Evolutionary conservation across 441 rosid genomes (phyloP).

Genomic region (Viola pubescens): DNA sequence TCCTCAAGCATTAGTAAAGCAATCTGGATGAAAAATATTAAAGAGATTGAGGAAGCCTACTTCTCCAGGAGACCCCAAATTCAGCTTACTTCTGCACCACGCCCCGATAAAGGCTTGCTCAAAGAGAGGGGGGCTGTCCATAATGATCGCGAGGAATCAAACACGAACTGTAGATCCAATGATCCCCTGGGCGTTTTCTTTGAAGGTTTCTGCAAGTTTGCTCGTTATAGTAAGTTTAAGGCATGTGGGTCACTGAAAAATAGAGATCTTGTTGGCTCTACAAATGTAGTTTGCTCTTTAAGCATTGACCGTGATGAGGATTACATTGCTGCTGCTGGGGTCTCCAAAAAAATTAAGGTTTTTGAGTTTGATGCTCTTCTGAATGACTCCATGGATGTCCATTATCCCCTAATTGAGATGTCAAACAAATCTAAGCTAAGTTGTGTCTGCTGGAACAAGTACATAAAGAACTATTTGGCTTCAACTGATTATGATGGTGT

Average conservation of each 20-base stretch:
- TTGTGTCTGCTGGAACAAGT: conserved; percentile 75
- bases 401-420: conserved; percentile 80
- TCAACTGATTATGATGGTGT: conserved; percentile 76
- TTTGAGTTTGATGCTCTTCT: conserved; percentile 59
- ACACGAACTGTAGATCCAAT: conserved; percentile 24
- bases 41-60: conserved; percentile 61
- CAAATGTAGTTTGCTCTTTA: conserved; percentile 69
- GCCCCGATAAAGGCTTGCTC: conserved; percentile 37
- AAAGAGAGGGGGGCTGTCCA: conserved; percentile 28
- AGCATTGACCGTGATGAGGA: conserved; percentile 78
- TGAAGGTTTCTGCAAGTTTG: conserved; percentile 67
- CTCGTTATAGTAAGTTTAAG: conserved; percentile 58
- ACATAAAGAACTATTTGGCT: conserved; percentile 77
- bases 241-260: conserved; percentile 58
- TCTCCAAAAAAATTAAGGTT: conserved; percentile 73
- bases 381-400: conserved; percentile 54
- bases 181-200: conserved; percentile 64
- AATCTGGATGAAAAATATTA: conserved; percentile 46
- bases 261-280: conserved; percentile 53
- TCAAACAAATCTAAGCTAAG: conserved; percentile 65
- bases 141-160: conserved; percentile 26
- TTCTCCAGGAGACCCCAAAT: conserved; percentile 60
- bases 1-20: conserved; percentile 31
- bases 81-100: conserved; percentile 22
- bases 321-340: conserved; percentile 78